A percentile compares a stretch with the other conserved stretches of the same genome.
Evolutionary conservation across 805 yeast genomes (phyloP).

Genomic region (Zygosaccharomyces siamensis): DNA sequence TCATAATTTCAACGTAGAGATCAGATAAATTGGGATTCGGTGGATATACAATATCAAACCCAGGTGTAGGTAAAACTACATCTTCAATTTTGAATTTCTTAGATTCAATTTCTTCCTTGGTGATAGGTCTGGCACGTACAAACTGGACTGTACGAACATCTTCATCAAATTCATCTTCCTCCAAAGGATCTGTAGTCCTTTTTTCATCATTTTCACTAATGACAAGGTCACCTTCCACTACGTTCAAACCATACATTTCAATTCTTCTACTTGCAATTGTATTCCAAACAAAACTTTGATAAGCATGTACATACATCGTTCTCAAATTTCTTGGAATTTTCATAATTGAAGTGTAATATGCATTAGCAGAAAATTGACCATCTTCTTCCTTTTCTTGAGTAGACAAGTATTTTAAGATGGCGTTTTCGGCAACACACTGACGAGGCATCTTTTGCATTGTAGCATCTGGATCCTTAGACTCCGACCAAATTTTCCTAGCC

Average conservation of each 20-base stretch:
- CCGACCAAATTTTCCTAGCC: slow-evolving; percentile 78
- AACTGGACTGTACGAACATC: slow-evolving; percentile 57
- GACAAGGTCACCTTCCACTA: slow-evolving; percentile 81
- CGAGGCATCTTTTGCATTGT: slow-evolving; percentile 80
- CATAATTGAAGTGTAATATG: slow-evolving; percentile 78
- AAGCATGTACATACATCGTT: slow-evolving; percentile 95
- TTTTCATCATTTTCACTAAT: slow-evolving; percentile 34
- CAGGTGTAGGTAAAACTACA: slow-evolving; percentile 94
- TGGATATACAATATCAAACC: slow-evolving; percentile 88
- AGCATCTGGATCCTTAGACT: slow-evolving; percentile 56
- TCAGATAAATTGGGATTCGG: slow-evolving; percentile 53
- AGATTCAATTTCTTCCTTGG: slow-evolving; percentile 61
- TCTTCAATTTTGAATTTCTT: slow-evolving; percentile 68
- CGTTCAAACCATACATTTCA: slow-evolving; percentile 59
- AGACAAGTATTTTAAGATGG: slow-evolving; percentile 59
- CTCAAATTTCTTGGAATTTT: slow-evolving; percentile 87
- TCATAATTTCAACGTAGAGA: slow-evolving; percentile 69
- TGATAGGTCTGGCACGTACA: slow-evolving; percentile 67
- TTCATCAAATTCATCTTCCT: slow-evolving; percentile 58
- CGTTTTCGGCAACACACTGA: slow-evolving; percentile 77
- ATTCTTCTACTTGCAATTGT: slow-evolving; percentile 73
- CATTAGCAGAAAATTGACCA: slow-evolving; percentile 43
- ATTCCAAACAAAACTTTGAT: slow-evolving; percentile 96
- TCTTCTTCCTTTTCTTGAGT: slow-evolving; percentile 45
- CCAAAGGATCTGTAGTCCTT: slow-evolving; percentile 30